These are phyloP conservation scores for Bertia moriformis DNA, from an alignment of 2,329 filamentous ascomycete species.

Conservation along the genomic window DNA sequence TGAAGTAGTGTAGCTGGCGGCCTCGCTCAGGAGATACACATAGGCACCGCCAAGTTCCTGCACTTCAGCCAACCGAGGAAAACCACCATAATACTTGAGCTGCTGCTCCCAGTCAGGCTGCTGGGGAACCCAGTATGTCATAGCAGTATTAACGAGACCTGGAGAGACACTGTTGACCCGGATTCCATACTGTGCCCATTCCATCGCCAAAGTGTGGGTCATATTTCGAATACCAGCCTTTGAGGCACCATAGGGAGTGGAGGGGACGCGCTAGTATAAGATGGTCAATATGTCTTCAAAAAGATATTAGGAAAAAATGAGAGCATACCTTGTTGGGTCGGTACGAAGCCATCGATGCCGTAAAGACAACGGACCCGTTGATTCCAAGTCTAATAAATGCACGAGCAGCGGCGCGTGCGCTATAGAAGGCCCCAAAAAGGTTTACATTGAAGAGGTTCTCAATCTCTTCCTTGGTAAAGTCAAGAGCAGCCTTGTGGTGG, in stretches of 20 bases:
- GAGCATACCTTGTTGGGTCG: constrained; percentile 23
- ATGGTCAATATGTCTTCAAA: too few relatives aligned
- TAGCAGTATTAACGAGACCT: constrained; percentile 14
- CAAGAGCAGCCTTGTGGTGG: constrained; percentile 33
- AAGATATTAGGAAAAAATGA: neutral
- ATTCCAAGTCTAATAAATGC: constrained; percentile 27
- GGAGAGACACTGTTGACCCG: constrained; percentile 20
- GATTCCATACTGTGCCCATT: constrained; percentile 19
- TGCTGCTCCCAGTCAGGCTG: constrained; percentile 33
- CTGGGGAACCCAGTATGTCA: constrained; percentile 30
- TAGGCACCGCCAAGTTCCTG: constrained; percentile 22
- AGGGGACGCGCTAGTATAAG: constrained; percentile 11
- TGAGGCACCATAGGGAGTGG: constrained; percentile 23
- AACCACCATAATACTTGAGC: constrained; percentile 36
- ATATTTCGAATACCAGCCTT: constrained; percentile 27
- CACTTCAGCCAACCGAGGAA: constrained; percentile 32
- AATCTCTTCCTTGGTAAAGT: constrained; percentile 31
- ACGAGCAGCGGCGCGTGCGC: constrained; percentile 22
- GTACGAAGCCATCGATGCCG: constrained; percentile 29
- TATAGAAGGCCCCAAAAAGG: constrained; percentile 27
- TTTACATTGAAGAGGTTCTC: constrained; percentile 26
- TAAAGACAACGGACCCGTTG: constrained; percentile 28
- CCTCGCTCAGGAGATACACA: constrained; percentile 12
- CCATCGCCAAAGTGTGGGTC: constrained; percentile 15
- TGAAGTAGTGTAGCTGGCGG: constrained; percentile 18